Evolutionary conservation across 192 early-diverging fungal species (phyloP), one percentile per base, ranked within the genome.

Genomic region (Coemansia sp.): DNA sequence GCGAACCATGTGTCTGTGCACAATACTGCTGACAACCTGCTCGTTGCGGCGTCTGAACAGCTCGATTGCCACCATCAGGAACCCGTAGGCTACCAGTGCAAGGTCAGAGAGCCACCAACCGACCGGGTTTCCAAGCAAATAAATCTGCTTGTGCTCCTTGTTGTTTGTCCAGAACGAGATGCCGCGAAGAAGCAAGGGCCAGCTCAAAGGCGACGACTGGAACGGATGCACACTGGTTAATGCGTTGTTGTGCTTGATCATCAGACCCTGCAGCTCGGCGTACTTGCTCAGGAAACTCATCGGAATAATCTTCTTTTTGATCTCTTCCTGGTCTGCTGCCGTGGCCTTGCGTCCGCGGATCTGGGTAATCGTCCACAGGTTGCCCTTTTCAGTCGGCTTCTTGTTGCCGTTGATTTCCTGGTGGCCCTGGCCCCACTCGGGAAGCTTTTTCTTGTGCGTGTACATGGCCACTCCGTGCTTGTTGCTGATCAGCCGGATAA

Each of bases 381-480:
- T 94, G 53, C 75, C 72, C 62, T 86, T 85, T 22, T 95, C 92
- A 2, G 76, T 59, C 39, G 86, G 61, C n/a, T 95, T 94, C 81
- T 99, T 99, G 85, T 97, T 96, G 34, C 98, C 98, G 84, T 98
- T 99, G 59, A 98, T 86, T 66, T 99, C 96, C 68, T 94, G 90
- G 73, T 93, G 91, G 33, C 75, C 85, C 65, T 88, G 91, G 2
- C 88, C 98, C 98, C 98, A 99, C 4, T 90, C 93, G 14, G 98
- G 98, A 18, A 98, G 87, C 53, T 75, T 48, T 52, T 89, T 78
- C 39, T 76, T 67, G 70, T 93, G 90, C 17, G 92, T 92, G 83
- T 90, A 91, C 38, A 98, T 68, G 2, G 88, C 92, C 28, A 98
- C 96, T n/a, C 89, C 86, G 59, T 79, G 83, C 85, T 87, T 51